A percentile compares a stretch with the other conserved stretches of the same genome.
phyloP scores from a whole-genome alignment of 352 stramenopile genomes.

The Globisporangium okanoganense region DNA sequence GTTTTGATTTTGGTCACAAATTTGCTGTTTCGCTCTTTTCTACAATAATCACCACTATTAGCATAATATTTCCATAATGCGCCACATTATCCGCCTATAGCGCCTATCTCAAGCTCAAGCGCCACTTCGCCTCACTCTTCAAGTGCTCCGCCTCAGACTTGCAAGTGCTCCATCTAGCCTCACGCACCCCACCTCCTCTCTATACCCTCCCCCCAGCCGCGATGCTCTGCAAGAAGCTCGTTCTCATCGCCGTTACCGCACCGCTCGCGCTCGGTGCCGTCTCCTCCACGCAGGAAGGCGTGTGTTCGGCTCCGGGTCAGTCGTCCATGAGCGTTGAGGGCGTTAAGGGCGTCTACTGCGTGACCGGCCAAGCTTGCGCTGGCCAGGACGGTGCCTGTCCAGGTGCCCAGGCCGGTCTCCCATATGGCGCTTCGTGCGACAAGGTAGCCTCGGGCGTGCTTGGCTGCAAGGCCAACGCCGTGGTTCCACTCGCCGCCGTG shows the following conservation, averaged over 20 bases:
- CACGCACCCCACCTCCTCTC: background rate
- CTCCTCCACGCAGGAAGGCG: background rate
- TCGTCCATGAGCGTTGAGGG: slow-evolving; percentile 6
- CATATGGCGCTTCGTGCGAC: slow-evolving; percentile 17
- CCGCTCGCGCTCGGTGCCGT: slow-evolving; percentile 10
- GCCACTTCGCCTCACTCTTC: too few relatives aligned
- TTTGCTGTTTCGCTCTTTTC: too few relatives aligned
- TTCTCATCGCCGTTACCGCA: slow-evolving; percentile 19
- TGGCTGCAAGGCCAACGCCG: slow-evolving; percentile 22
- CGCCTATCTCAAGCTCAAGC: too few relatives aligned
- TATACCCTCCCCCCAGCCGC: background rate
- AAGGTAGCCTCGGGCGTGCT: slow-evolving; percentile 24
- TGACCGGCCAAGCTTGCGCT: slow-evolving; percentile 15
- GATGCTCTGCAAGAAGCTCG: slow-evolving; percentile 15
- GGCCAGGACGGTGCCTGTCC: slow-evolving; percentile 22
- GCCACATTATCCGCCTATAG: too few relatives aligned
- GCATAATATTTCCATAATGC: too few relatives aligned
- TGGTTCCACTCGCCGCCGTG: too few relatives aligned
- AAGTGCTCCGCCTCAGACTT: too few relatives aligned
- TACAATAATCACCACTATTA: too few relatives aligned
- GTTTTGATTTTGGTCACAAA: too few relatives aligned
- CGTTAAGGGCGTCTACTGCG: slow-evolving; percentile 10
- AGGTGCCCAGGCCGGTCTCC: background rate
- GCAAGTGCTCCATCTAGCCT: too few relatives aligned
- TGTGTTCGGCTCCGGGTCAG: background rate